Percentiles rank a stretch among this genome's conserved stretches.
Evolutionary conservation across 148 eudicot genomes (phyloP).

Genomic region (Beta vulgaris): DNA sequence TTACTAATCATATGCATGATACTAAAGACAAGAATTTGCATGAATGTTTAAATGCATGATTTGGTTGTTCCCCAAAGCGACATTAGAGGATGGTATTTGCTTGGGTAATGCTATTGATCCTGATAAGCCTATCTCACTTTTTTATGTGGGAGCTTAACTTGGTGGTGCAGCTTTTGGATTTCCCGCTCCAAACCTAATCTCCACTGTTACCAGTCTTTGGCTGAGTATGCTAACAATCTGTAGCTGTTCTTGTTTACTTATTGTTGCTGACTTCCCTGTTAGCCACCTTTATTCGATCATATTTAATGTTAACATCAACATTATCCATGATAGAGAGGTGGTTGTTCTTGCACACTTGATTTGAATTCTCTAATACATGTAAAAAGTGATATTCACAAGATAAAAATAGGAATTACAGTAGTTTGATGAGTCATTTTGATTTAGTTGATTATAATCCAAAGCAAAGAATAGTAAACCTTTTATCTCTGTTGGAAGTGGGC

Average conservation of each 20-base stretch:
- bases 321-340: not conserved
- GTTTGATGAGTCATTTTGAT: not conserved
- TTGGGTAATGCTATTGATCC: not conserved
- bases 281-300: not conserved
- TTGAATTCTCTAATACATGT: not conserved
- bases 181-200: not conserved
- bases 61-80: not conserved
- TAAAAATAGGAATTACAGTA: not conserved
- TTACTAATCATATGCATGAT: not conserved
- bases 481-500: not conserved
- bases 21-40: not conserved
- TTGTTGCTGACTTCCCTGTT: not conserved
- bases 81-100: no score
- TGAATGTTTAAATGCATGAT: not conserved
- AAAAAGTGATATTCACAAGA: not conserved
- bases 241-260: not conserved
- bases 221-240: not conserved
- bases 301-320: not conserved
- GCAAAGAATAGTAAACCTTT: not conserved
- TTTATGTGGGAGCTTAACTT: not conserved
- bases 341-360: not conserved
- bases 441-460: not conserved
- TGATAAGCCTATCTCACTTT: not conserved
- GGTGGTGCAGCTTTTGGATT: not conserved
- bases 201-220: not conserved